These are phyloP conservation scores for Chaetoscypha palmicola DNA, from an alignment of 2,329 filamentous ascomycete genomes.

Conservation along the genomic window DNA sequence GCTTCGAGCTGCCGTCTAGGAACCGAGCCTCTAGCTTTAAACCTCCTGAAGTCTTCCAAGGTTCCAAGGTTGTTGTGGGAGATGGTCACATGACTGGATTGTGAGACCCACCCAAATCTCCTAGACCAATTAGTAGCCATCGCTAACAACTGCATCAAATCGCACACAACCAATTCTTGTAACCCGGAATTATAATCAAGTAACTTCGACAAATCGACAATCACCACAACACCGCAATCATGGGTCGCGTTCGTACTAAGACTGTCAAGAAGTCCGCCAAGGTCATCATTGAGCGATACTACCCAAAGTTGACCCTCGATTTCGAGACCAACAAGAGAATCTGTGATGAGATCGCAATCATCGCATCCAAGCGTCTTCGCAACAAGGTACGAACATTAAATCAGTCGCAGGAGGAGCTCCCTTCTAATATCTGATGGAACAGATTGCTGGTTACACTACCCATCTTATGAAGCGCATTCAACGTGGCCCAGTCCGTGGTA, in stretches of 20 bases:
- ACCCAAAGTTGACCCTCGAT: conserved; percentile 96
- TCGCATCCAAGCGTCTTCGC: conserved; percentile 96
- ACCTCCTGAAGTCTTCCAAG: too few species aligned
- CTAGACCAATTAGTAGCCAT: too few species aligned
- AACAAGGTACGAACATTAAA: conserved; percentile 72
- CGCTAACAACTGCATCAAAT: too few species aligned
- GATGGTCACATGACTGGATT: too few species aligned
- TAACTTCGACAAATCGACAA: conserved; percentile 13
- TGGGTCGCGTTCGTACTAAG: conserved; percentile 40
- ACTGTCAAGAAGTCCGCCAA: conserved; percentile 61
- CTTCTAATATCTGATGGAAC: conserved; percentile 11
- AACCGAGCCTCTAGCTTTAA: too few species aligned
- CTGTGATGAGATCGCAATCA: conserved; percentile 99
- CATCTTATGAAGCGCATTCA: conserved; percentile 99
- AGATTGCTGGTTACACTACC: conserved; percentile 98
- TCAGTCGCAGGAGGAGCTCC: background rate
- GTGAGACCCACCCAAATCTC: too few species aligned
- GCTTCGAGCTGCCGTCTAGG: too few species aligned
- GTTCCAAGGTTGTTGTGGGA: too few species aligned
- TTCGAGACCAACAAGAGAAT: conserved; percentile 99
- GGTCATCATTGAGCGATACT: conserved; percentile 99
- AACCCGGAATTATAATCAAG: too few species aligned
- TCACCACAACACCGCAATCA: conserved; percentile 28
- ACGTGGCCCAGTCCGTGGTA: conserved; percentile 97
- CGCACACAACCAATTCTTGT: too few species aligned